phyloP scores from a whole-genome alignment of 306 rosid species.

The Lathyrus sativus region DNA sequence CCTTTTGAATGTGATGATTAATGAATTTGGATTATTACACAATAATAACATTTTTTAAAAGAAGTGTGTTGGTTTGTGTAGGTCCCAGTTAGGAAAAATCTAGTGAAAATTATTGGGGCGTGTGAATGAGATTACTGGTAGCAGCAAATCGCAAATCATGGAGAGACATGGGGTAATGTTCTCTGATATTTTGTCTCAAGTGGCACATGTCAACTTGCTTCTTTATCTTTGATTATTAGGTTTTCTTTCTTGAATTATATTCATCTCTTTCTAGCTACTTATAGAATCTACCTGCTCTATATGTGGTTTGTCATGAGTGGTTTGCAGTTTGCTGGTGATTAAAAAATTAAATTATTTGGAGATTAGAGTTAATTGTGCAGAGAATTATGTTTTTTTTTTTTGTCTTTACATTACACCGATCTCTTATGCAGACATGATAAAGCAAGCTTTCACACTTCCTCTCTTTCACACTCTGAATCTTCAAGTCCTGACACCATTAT shows the following conservation, averaged over 20 bases:
- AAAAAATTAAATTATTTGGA: too few species aligned
- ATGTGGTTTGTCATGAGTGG: too few species aligned
- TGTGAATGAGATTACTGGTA: neutral
- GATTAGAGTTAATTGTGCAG: too few species aligned
- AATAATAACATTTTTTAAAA: neutral
- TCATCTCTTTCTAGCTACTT: neutral
- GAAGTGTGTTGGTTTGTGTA: neutral
- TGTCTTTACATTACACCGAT: too few species aligned
- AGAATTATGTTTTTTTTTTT: too few species aligned
- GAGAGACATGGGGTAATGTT: neutral
- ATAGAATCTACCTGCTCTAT: too few species aligned
- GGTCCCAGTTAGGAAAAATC: conserved; percentile 15
- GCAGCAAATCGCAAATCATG: conserved; percentile 1
- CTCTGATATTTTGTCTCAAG: neutral
- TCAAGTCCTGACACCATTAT: too few species aligned
- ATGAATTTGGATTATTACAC: neutral
- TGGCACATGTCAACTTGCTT: conserved; percentile 19
- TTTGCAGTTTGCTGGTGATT: too few species aligned
- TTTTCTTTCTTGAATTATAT: neutral
- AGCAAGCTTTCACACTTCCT: too few species aligned
- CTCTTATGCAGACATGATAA: too few species aligned
- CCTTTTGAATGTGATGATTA: neutral
- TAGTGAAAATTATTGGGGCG: conserved; percentile 1
- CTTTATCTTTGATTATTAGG: neutral
- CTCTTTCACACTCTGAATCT: too few species aligned